Evolutionary conservation across 768 basidiomycete species (phyloP), one percentile per base, ranked within the genome.

Genomic region (Kwoniella mangroviensis): DNA sequence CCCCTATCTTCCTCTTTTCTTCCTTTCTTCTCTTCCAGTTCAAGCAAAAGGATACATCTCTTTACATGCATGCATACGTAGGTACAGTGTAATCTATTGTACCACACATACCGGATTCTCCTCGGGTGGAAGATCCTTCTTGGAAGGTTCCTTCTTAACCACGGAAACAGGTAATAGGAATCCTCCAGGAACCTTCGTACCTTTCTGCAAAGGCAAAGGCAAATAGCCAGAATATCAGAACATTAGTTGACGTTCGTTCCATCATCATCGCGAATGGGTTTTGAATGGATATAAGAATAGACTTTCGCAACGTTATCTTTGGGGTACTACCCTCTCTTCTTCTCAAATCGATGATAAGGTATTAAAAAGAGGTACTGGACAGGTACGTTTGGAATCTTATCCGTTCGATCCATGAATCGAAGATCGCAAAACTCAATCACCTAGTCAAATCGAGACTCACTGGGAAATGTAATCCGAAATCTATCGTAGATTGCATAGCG

Each of bases 401-500:
- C 34, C 4, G 34, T 7, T 34, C 34, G 34, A 34, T 34, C 34
- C 4, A 34, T 34, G 34, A 34, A 34, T 34, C 0, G 34, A 34
- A 34, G 34, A 34, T 34, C 34, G 34, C 34, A 41, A 49, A 26
- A 51, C 7, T n/a, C n/a, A n/a, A n/a, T n/a, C n/a, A n/a, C n/a
- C n/a, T n/a, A n/a, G 11, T 21, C 13, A 26, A 21, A 26, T 45
- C 9, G 21, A 6, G 51, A 75, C 77, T 65, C 28, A 80, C 79
- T 1, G 79, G 79, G 60, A 80, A 77, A 67, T 80, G 79, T 24
- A 80, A 49, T 10, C 77, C 77, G 57, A 80, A 80, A 60, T 80
- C 79, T 26, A 80, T 67, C 3, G 79, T 80, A 7, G 79, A 63
- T 72, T 78, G 77, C 77, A 80, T 78, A 10, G 77, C 79, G 51